Base-by-base conservation (phyloP, 768 basidiomycete species). In the Lactarius akahatsu region DNA sequence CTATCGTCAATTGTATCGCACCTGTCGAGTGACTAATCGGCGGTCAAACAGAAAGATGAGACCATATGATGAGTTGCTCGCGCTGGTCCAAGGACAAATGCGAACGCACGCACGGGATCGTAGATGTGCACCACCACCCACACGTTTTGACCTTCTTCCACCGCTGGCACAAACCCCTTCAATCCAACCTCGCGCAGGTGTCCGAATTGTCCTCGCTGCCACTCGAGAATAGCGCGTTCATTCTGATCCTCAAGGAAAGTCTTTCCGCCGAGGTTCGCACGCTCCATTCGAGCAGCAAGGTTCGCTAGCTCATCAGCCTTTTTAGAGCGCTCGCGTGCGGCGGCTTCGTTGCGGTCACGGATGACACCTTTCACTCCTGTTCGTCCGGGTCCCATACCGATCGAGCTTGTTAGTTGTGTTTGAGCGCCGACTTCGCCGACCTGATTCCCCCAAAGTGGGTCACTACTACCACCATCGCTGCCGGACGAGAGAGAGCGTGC, bases 331-430 rank as follows among this genome's bases (percentile, higher is more conserved):
- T 83, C 80, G 26, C 86, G 73, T 59, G 79, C 76, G 28, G 78
- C 81, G 3, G 90, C 90, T 72, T 94, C 92, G 65, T 86, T 80
- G 36, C 85, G 82, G 76, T 94, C 92, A 32, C 91, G 84, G 64
- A 94, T 90, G 65, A 94, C 92, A 30, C 92, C 92, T 71, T 94
- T 94, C 57, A 94, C 92, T 26, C 92, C 92, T 6, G 92, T 94
- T 32, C 92, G 81, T 4, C 92, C 92, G 11, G 90, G 90, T 4
- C 88, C 90, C 89, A 93, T 90, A 10, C 92, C 91, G 59, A 93
- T 91, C 15, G 87, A 86, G 62, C 88, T 85, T 57, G 78, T 73
- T 66, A 77, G 76, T 9, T 62, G 68, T 65, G 71, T 78, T 75
- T 61, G 81, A 71, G 78, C 64, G 69, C 84, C 80, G 43, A 80